Percentiles rank a stretch among this genome's conserved stretches.
These are phyloP conservation scores for Fusarium haematococcum DNA, from an alignment of 2,329 filamentous ascomycete genomes.

Conservation along the genomic window DNA sequence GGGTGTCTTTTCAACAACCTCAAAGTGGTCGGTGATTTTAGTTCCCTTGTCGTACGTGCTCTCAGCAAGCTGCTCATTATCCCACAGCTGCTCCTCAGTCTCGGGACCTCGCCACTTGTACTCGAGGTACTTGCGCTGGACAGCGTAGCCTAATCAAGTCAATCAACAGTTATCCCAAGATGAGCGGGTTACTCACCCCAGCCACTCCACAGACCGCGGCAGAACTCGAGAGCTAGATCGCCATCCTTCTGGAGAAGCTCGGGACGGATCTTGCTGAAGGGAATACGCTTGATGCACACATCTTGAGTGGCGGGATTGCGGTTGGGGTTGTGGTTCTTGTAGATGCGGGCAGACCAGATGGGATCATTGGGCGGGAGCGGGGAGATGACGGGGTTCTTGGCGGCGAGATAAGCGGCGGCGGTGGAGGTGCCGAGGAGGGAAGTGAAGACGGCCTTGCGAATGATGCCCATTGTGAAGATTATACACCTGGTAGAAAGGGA, in stretches of 20 bases:
- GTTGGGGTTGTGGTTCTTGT: constrained; percentile 70
- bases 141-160: constrained; percentile 60
- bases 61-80: constrained; percentile 62
- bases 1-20: constrained; percentile 74
- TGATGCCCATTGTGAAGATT: constrained; percentile 61
- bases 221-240: constrained; percentile 72
- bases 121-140: constrained; percentile 69
- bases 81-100: constrained; percentile 73
- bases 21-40: constrained; percentile 76
- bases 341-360: constrained; percentile 69
- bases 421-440: constrained; percentile 62
- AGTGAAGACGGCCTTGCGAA: constrained; percentile 59
- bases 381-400: constrained; percentile 67
- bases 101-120: constrained; percentile 68
- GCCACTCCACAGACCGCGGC: constrained; percentile 75
- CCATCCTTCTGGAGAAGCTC: constrained; percentile 71
- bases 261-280: constrained; percentile 72
- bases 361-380: constrained; percentile 70
- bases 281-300: constrained; percentile 71
- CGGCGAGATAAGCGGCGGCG: constrained; percentile 60
- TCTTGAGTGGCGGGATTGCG: constrained; percentile 74
- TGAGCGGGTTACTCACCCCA: constrained; percentile 56
- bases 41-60: constrained; percentile 73
- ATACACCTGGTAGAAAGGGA: background rate
- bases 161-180: background rate